Evolutionary conservation across 2,329 filamentous ascomycete genomes (phyloP).

Genomic region (Thielaviopsis musarum): DNA sequence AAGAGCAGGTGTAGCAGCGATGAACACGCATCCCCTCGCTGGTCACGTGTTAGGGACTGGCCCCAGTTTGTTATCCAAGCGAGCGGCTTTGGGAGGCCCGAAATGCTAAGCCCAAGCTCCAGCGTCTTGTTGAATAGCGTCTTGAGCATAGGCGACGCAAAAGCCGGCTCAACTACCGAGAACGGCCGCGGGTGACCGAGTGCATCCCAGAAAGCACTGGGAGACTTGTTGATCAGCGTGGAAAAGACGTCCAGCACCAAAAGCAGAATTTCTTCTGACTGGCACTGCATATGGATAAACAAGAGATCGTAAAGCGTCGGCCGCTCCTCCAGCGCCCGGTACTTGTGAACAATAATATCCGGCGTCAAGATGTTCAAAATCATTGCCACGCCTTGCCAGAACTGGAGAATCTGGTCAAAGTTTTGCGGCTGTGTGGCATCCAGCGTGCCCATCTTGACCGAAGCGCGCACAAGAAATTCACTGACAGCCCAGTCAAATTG

Average conservation of each 20-base stretch:
- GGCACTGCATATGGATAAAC: constrained; percentile 37
- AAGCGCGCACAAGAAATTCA: constrained; percentile 50
- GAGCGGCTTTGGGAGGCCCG: constrained; percentile 39
- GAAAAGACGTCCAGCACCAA: constrained; percentile 55
- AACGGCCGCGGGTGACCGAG: constrained; percentile 67
- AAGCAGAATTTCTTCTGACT: constrained; percentile 41
- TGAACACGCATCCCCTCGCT: constrained; percentile 64
- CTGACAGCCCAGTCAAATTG: constrained; percentile 83
- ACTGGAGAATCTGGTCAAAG: constrained; percentile 40
- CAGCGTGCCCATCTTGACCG: constrained; percentile 41
- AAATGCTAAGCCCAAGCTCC: constrained; percentile 17
- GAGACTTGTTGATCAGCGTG: constrained; percentile 55
- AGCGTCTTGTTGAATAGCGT: constrained; percentile 45
- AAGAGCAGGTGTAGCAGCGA: constrained; percentile 64
- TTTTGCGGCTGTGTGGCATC: constrained; percentile 22
- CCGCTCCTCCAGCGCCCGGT: constrained; percentile 65
- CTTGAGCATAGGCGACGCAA: constrained; percentile 51
- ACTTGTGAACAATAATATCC: constrained; percentile 56
- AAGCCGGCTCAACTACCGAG: constrained; percentile 69
- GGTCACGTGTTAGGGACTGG: constrained; percentile 55
- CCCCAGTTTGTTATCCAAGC: constrained; percentile 69
- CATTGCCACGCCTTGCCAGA: constrained; percentile 63
- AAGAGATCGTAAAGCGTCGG: constrained; percentile 50
- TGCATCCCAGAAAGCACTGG: constrained; percentile 74
- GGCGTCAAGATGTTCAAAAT: constrained; percentile 61